Percentiles rank a stretch among this genome's conserved stretches.
Evolutionary conservation across 352 stramenopile species (phyloP).

Genomic region (Phytophthora pluvialis): DNA sequence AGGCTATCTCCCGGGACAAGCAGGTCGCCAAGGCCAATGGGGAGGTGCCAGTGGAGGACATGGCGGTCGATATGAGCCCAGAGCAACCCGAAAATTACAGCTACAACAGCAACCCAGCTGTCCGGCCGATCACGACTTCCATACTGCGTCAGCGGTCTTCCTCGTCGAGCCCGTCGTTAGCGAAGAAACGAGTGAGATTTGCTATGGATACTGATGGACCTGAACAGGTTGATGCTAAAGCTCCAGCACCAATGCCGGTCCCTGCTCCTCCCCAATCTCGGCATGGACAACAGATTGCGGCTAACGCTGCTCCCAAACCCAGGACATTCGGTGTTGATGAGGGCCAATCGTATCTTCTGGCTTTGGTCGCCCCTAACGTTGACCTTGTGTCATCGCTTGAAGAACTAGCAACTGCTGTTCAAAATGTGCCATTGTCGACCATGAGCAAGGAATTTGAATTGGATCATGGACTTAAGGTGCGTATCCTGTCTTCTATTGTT

Average conservation of each 20-base stretch:
- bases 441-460: conserved; percentile 76
- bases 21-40: conserved; percentile 13
- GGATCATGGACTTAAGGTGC: conserved; percentile 58
- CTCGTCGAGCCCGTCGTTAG: not conserved
- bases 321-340: conserved; percentile 39
- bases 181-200: conserved; percentile 41
- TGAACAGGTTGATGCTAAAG: conserved; percentile 1
- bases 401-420: conserved; percentile 48
- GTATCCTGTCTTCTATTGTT: not conserved
- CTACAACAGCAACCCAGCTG: conserved; percentile 5
- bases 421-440: conserved; percentile 41
- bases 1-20: conserved; percentile 5
- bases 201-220: conserved; percentile 6
- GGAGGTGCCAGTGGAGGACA: conserved; percentile 28
- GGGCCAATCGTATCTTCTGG: conserved; percentile 50
- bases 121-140: not conserved
- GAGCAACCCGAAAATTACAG: conserved; percentile 13
- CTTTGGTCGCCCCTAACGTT: conserved; percentile 60
- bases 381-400: conserved; percentile 65
- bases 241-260: not conserved
- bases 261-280: conserved; percentile 1
- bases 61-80: conserved; percentile 33
- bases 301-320: conserved; percentile 11
- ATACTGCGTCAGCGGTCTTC: conserved; percentile 19
- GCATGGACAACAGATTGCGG: conserved; percentile 10